Evolutionary conservation across 257 asterid genomes (phyloP).

Genomic region (Solanum chaucha): DNA sequence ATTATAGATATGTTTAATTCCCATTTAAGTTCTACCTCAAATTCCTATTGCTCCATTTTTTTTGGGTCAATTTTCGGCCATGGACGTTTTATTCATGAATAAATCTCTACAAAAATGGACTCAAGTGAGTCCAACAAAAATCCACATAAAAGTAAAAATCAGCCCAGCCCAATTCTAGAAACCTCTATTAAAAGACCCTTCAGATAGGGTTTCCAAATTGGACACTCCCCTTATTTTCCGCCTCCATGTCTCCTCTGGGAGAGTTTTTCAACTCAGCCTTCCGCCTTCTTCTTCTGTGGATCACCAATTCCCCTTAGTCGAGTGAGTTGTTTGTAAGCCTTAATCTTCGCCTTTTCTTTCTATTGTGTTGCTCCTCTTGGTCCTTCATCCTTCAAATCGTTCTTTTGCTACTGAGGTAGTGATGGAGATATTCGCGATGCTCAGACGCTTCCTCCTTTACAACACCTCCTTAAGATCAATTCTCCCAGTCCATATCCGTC

Average conservation of each 20-base stretch:
- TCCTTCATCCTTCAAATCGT: not conserved
- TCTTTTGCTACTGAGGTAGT: not conserved
- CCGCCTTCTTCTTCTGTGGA: not conserved
- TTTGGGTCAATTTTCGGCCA: too few species aligned
- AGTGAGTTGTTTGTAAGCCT: not conserved
- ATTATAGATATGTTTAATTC: too few species aligned
- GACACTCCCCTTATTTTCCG: not conserved
- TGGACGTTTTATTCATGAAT: not conserved
- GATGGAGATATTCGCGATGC: not conserved
- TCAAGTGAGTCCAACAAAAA: not conserved
- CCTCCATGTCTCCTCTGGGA: not conserved
- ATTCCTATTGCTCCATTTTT: not conserved
- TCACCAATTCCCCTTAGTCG: not conserved
- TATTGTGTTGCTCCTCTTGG: not conserved
- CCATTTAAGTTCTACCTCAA: not conserved
- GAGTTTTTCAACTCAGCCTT: not conserved
- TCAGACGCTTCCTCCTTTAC: not conserved
- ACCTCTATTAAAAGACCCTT: not conserved
- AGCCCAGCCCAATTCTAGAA: not conserved
- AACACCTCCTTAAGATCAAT: not conserved
- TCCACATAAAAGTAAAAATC: too few species aligned
- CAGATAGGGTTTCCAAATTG: not conserved
- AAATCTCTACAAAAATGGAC: not conserved
- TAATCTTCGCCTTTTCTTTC: not conserved
- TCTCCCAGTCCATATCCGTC: not conserved